phyloP scores from a whole-genome alignment of 306 rosid species.

The Prosopis cineraria region DNA sequence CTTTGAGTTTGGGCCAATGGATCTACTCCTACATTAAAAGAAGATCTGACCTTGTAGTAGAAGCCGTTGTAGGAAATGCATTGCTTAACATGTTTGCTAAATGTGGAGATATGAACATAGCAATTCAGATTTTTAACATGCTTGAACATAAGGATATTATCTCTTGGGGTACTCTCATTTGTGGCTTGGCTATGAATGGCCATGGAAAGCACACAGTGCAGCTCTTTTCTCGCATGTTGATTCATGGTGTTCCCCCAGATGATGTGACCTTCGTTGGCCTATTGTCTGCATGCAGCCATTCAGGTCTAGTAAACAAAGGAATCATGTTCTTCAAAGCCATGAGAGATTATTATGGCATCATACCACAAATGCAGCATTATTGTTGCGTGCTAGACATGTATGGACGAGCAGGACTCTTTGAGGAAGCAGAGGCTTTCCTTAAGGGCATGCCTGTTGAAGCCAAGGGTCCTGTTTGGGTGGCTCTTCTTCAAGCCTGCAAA shows the following conservation, averaged over 20 bases:
- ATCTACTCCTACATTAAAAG: conserved; percentile 59
- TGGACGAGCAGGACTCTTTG: conserved; percentile 60
- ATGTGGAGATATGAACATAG: conserved; percentile 58
- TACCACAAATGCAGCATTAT: conserved; percentile 47
- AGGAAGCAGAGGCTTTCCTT: conserved; percentile 63
- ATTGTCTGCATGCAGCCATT: conserved; percentile 76
- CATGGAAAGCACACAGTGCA: conserved; percentile 49
- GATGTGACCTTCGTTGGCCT: conserved; percentile 69
- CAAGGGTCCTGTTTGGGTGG: conserved; percentile 64
- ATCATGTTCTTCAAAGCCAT: conserved; percentile 63
- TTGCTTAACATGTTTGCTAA: conserved; percentile 81
- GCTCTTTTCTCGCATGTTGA: conserved; percentile 69
- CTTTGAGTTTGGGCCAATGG: conserved; percentile 77
- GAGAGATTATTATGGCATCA: conserved; percentile 53
- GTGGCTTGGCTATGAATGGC: conserved; percentile 82
- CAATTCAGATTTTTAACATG: conserved; percentile 47
- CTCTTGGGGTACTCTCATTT: conserved; percentile 70
- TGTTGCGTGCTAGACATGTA: conserved; percentile 55
- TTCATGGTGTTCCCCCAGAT: conserved; percentile 68
- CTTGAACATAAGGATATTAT: conserved; percentile 57
- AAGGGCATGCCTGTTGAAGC: conserved; percentile 46
- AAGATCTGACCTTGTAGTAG: conserved; percentile 43
- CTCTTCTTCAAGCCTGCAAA: conserved; percentile 73
- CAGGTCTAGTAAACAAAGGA: conserved; percentile 45
- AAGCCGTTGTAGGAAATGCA: conserved; percentile 66